phyloP scores from a whole-genome alignment of 1,139 yeast genomes.

The Geotrichum citri-aurantii region DNA sequence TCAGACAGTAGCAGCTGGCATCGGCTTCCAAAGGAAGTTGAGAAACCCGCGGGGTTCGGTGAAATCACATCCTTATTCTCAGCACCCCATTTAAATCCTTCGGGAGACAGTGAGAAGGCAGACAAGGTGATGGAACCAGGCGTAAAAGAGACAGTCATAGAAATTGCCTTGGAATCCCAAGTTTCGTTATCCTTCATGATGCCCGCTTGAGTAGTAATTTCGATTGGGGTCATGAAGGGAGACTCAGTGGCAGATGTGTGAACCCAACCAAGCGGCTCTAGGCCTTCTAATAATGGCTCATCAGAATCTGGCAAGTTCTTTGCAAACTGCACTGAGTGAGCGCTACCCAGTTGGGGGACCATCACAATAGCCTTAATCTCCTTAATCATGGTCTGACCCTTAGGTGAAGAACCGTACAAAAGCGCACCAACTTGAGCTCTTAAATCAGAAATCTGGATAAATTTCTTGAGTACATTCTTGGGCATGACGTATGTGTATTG shows the following conservation, averaged over 20 bases:
- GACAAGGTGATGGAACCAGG: slow-evolving; percentile 82
- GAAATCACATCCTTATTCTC: slow-evolving; percentile 52
- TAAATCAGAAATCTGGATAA: slow-evolving; percentile 75
- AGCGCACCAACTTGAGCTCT: slow-evolving; percentile 80
- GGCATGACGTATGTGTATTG: slow-evolving; percentile 72
- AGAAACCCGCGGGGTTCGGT: slow-evolving; percentile 57
- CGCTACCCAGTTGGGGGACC: slow-evolving; percentile 84
- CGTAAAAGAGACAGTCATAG: slow-evolving; percentile 64
- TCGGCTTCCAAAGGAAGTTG: slow-evolving; percentile 51
- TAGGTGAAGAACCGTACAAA: slow-evolving; percentile 70
- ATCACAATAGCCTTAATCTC: slow-evolving; percentile 72
- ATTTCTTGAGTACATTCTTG: slow-evolving; percentile 67
- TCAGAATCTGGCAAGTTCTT: slow-evolving; percentile 40
- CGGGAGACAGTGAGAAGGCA: slow-evolving; percentile 54
- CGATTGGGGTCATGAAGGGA: slow-evolving; percentile 60
- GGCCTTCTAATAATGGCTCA: slow-evolving; percentile 32
- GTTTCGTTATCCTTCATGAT: slow-evolving; percentile 36
- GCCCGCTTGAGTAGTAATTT: slow-evolving; percentile 56
- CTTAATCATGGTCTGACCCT: slow-evolving; percentile 63
- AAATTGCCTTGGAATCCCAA: slow-evolving; percentile 43
- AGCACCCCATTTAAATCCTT: slow-evolving; percentile 76
- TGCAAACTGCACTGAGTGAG: slow-evolving; percentile 61
- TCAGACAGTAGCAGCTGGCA: slow-evolving; percentile 74
- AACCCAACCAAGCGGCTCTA: slow-evolving; percentile 38
- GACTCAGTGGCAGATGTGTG: slow-evolving; percentile 70